These are phyloP conservation scores for Lyophyllum decastes DNA, from an alignment of 768 basidiomycete species.

Conservation along the genomic window DNA sequence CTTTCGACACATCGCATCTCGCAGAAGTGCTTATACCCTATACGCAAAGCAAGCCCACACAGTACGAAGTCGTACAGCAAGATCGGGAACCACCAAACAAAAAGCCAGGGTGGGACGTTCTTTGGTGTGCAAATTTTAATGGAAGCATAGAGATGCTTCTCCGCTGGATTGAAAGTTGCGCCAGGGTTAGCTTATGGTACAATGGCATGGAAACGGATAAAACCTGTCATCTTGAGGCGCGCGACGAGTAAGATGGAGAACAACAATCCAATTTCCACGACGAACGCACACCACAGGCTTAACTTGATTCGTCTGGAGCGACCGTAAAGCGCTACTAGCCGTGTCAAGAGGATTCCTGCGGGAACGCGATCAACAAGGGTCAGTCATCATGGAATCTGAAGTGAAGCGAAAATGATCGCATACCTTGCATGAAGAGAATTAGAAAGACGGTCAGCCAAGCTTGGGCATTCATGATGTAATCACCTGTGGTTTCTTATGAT, in stretches of 20 bases:
- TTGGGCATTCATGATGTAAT: background rate
- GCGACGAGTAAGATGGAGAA: background rate
- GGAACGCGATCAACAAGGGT: background rate
- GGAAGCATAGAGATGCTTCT: background rate
- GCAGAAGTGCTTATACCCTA: background rate
- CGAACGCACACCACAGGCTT: background rate
- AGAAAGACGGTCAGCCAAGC: slow-evolving; percentile 4
- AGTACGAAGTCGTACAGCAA: slow-evolving; percentile 3
- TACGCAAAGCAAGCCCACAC: background rate
- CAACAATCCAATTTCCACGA: background rate
- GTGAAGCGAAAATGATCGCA: background rate
- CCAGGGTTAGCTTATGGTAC: background rate
- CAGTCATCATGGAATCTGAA: background rate
- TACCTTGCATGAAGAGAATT: slow-evolving; percentile 10
- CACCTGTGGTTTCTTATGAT: background rate
- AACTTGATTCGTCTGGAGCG: background rate
- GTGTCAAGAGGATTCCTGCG: background rate
- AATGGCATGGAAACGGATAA: background rate
- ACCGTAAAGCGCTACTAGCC: background rate
- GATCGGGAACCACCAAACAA: slow-evolving; percentile 6
- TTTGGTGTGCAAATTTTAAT: background rate
- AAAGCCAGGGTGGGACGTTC: slow-evolving; percentile 1
- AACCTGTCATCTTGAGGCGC: background rate
- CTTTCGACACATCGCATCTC: background rate
- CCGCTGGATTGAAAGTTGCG: background rate